Base-by-base conservation (phyloP, 176 grass and related monocot genomes). In the Triticum urartu region DNA sequence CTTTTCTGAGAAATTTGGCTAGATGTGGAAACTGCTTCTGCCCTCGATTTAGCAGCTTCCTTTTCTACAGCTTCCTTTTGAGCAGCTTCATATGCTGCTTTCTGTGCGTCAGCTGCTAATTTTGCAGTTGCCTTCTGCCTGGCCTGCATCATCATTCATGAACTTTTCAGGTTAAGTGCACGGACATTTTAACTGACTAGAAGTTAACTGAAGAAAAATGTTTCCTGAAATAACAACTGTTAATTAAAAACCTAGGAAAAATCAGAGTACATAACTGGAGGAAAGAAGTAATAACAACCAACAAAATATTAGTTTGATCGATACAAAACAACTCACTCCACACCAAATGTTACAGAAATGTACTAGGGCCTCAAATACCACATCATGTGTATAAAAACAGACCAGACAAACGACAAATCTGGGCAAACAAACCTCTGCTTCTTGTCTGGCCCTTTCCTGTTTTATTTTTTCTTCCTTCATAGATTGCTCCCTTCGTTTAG, bases 361-460 rank as follows among this genome's bases (percentile, higher is more conserved):
- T 17, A 87, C 22, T 74, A 68, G 21, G 38, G 11, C 25, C 48
- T 18, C 21, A 72, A 80, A 63, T 33, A 76, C 11, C 20, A 81
- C 21, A 42, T 54, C 61, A 76, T 70, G 50, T 70, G 30, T 42
- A 63, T 15, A 17, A 6, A 9, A 86, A 78, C 22, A 33, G 12
- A 90, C 33, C 10, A 54, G 4, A n/a, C 69, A 62, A 83, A 11
- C 25, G 74, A 59, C 2, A 56, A 60, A 84, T 56, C 13, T 45
- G 48, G 24, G 68, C 9, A 90, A 94, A 84, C 86, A 38, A 75
- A 98, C 92, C 97, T 96, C 92, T 68, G 90, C 79, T 91, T 99
- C 94, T 91, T 92, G 86, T 85, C 78, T 88, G 24, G 90, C 89
- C 88, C 79, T 92, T 90, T 95, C 94, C 93, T 94, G 88, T 74